phyloP scores from a whole-genome alignment of 2,329 filamentous ascomycete genomes.

The Neofusicoccum parvum region DNA sequence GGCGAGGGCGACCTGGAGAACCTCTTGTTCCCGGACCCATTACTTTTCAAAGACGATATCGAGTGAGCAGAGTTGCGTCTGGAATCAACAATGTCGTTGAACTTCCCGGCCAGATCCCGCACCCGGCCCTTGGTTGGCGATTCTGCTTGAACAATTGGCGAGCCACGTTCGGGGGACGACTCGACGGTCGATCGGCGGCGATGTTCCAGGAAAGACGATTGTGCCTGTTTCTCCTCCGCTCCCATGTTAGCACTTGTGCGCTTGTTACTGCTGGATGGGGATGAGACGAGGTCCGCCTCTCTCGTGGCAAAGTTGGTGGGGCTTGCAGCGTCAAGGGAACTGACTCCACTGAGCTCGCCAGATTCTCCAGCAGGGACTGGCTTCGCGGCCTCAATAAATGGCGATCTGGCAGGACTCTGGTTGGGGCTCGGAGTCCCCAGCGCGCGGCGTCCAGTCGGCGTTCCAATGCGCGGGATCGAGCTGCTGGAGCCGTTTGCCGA shows the following conservation, averaged over 20 bases:
- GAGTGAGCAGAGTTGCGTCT: conserved; percentile 50
- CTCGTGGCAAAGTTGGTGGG: conserved; percentile 35
- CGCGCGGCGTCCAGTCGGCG: conserved; percentile 56
- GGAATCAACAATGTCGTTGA: conserved; percentile 49
- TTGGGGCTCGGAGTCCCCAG: conserved; percentile 60
- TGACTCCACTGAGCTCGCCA: conserved; percentile 47
- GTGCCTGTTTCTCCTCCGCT: conserved; percentile 36
- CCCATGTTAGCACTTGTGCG: conserved; percentile 29
- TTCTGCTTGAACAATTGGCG: conserved; percentile 41
- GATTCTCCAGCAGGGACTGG: conserved; percentile 49
- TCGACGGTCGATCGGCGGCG: conserved; percentile 31
- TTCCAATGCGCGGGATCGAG: conserved; percentile 42
- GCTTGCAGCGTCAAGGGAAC: conserved; percentile 34
- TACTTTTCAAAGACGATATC: conserved; percentile 43
- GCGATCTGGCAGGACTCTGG: conserved; percentile 64
- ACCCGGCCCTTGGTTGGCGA: conserved; percentile 55
- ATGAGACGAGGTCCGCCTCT: conserved; percentile 40
- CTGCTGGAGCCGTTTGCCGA: conserved; percentile 42
- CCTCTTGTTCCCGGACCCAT: conserved; percentile 10
- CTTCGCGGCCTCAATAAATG: conserved; percentile 52
- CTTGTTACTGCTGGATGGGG: conserved; percentile 31
- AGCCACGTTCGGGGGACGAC: conserved; percentile 32
- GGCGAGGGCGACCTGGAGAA: conserved; percentile 35
- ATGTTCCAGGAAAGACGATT: conserved; percentile 39
- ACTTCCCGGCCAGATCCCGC: conserved; percentile 54